Evolutionary conservation across 2,329 filamentous ascomycete species (phyloP).

Genomic region (Hymenoscyphus scutula): DNA sequence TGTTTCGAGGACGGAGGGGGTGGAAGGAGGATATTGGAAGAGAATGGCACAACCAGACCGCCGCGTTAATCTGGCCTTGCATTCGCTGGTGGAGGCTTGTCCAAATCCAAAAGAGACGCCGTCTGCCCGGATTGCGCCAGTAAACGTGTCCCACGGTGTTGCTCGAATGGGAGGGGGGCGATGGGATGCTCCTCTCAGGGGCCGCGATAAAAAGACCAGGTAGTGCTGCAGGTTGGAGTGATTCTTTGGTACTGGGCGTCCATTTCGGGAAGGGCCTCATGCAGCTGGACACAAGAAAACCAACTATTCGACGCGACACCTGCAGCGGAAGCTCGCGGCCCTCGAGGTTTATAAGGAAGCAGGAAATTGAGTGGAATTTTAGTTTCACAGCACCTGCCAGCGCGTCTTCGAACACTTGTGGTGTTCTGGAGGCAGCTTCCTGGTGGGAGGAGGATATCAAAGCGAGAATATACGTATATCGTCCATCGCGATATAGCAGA

Average conservation of each 20-base stretch:
- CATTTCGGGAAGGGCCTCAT: constrained; percentile 1
- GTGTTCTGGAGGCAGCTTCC: neutral
- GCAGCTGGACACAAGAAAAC: constrained; percentile 3
- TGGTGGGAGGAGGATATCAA: neutral
- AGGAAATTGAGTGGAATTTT: constrained; percentile 6
- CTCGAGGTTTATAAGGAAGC: constrained; percentile 7
- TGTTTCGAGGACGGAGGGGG: neutral
- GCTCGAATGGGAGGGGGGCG: constrained; percentile 1
- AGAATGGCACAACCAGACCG: constrained; percentile 1
- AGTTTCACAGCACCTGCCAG: constrained; percentile 8
- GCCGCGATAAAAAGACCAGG: neutral
- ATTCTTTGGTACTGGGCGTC: neutral
- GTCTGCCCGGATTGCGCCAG: neutral
- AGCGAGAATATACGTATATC: neutral
- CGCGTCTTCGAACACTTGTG: constrained; percentile 2
- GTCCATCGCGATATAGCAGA: no score
- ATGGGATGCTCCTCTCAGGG: constrained; percentile 7
- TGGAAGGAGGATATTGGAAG: neutral
- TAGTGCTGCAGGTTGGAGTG: neutral
- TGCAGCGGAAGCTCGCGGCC: constrained; percentile 2
- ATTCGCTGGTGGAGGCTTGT: neutral
- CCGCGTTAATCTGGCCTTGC: constrained; percentile 7
- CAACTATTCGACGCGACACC: constrained; percentile 12
- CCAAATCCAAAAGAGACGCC: neutral
- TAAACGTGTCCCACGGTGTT: neutral